Evolutionary conservation across 1,139 yeast species (phyloP).

Genomic region (Blastobotrys serpentis): DNA sequence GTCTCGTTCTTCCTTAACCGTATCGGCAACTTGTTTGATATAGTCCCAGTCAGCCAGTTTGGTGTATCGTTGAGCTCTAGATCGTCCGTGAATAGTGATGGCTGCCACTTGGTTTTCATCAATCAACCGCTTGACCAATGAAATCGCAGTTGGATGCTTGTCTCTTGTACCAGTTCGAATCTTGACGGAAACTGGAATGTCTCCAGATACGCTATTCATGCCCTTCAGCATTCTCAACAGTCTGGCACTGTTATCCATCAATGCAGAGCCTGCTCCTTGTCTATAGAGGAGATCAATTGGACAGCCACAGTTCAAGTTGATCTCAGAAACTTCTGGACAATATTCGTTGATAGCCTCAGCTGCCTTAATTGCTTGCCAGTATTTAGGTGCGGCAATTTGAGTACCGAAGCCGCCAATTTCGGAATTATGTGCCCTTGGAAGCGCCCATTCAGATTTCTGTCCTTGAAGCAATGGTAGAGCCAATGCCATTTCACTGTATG

Average conservation of each 20-base stretch:
- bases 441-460: constrained; percentile 93
- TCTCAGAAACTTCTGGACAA: constrained; percentile 57
- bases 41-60: constrained; percentile 92
- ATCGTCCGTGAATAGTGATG: constrained; percentile 91
- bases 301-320: constrained; percentile 93
- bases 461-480: constrained; percentile 85
- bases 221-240: constrained; percentile 75
- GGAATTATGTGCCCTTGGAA: constrained; percentile 79
- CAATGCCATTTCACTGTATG: constrained; percentile 95
- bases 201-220: constrained; percentile 87
- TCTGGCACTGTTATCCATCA: constrained; percentile 85
- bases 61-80: constrained; percentile 93
- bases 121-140: constrained; percentile 66
- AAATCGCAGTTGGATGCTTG: constrained; percentile 79
- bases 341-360: constrained; percentile 70
- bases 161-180: constrained; percentile 90
- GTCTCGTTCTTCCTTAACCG: constrained; percentile 54
- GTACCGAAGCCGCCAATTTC: constrained; percentile 92
- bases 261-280: constrained; percentile 95
- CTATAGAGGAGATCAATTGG: constrained; percentile 91
- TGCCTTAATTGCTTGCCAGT: constrained; percentile 92
- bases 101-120: constrained; percentile 84
- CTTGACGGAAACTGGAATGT: constrained; percentile 87
- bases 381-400: constrained; percentile 88
- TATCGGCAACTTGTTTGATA: constrained; percentile 68